These are phyloP conservation scores for Synchytrium microbalum DNA, from an alignment of 371 early-diverging fungal genomes.

Conservation along the genomic window DNA sequence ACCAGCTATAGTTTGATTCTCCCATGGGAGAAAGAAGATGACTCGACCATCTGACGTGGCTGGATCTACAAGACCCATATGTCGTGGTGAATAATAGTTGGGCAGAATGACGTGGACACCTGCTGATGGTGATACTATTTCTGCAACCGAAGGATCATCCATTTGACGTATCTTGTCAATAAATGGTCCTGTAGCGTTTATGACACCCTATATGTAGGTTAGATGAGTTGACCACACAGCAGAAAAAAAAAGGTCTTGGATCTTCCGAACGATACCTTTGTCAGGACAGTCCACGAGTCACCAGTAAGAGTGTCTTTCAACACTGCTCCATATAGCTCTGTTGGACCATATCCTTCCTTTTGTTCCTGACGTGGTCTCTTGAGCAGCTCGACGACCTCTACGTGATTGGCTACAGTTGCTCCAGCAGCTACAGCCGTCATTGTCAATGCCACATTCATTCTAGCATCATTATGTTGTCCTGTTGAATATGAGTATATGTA, in stretches of 20 bases:
- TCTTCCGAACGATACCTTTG: slow-evolving; percentile 54
- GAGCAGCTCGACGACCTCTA: slow-evolving; percentile 75
- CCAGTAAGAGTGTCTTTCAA: slow-evolving; percentile 84
- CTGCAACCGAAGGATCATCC: slow-evolving; percentile 62
- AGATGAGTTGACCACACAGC: neutral
- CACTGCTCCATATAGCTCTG: slow-evolving; percentile 68
- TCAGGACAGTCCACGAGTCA: slow-evolving; percentile 76
- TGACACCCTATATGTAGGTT: slow-evolving; percentile 56
- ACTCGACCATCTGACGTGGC: slow-evolving; percentile 97
- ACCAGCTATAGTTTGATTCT: slow-evolving; percentile 96
- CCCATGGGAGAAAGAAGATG: slow-evolving; percentile 98
- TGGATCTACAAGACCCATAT: slow-evolving; percentile 97
- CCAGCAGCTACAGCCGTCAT: slow-evolving; percentile 92
- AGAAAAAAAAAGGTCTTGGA: neutral
- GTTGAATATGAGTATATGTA: slow-evolving; percentile 2
- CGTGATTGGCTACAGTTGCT: slow-evolving; percentile 93
- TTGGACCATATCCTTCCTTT: slow-evolving; percentile 24
- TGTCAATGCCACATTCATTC: slow-evolving; percentile 95
- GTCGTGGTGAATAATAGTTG: slow-evolving; percentile 79
- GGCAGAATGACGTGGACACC: slow-evolving; percentile 97
- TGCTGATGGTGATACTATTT: slow-evolving; percentile 91
- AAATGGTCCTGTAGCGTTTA: slow-evolving; percentile 87
- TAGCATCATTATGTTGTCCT: slow-evolving; percentile 95
- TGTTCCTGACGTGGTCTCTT: slow-evolving; percentile 47
- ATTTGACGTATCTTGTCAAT: slow-evolving; percentile 68